Evolutionary conservation across 768 basidiomycete genomes (phyloP), one percentile per base, ranked within the genome.

Genomic region (Rhodotorula taiwanensis): DNA sequence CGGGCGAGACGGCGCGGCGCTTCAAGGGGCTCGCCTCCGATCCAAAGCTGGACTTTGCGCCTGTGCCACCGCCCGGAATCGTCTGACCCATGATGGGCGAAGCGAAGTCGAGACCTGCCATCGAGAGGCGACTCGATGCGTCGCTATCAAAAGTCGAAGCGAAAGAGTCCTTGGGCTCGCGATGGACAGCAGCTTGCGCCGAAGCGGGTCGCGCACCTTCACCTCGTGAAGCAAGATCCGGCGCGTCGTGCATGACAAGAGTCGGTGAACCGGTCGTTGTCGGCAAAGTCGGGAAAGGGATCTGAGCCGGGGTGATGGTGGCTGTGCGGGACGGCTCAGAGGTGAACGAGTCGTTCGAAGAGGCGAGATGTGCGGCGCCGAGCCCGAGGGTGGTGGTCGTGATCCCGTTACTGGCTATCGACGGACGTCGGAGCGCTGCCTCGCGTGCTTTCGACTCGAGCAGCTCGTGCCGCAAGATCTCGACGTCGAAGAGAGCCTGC

Each of bases 41-140:
- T 18, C 42, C 52, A 25, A 34, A 58, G 5, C 21, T 27, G 11
- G 55, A 57, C 52, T 63, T 63, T 7, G 61, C 36, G 1, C 55
- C 61, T 20, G 21, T 33, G 50, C 28, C 27, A 20, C 25, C 9
- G 13, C 44, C 44, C 3, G 43, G 6, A 27, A 63, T 31, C 27
- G 51, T 52, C 42, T 63, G 62, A 0, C 36, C 51, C 51, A 63
- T 53, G 15, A 63, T 28, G n/a, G 62, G 62, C 28, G 55, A 52
- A 9, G 43, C 47, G 47, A 18, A n/a, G n/a, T n/a, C 44, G 44
- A 55, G 2, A 8, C 53, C 62, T 33, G 16, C 55, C 9, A 52
- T 20, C 51, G 18, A 31, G 7, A 14, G 42, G 28, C 4, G 34
- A 36, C 28, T 11, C 21, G 33, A 34, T 23, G 57, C 50, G 5